A percentile compares a stretch with the other conserved stretches of the same genome.
Evolutionary conservation across 1,284 basidiomycete genomes (phyloP).

Genomic region (Abortiporus biennis): DNA sequence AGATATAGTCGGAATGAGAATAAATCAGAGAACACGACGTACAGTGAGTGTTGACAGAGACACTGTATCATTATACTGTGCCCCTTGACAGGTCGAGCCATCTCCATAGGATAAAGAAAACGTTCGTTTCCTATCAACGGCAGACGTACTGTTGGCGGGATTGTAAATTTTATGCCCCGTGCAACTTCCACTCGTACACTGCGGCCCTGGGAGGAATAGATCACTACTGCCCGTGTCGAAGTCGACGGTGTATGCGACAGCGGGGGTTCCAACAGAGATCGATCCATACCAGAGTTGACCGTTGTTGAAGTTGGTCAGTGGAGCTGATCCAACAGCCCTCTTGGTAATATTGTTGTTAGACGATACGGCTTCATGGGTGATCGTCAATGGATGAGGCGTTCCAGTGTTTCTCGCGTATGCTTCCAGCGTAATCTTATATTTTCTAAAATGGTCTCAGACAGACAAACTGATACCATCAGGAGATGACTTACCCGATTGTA

Average conservation of each 20-base stretch:
- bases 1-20: constrained; percentile 5
- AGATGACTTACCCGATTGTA: not conserved
- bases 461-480: not conserved
- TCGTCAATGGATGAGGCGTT: constrained; percentile 13
- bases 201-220: constrained; percentile 31
- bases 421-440: constrained; percentile 13
- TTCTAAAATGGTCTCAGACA: constrained; percentile 11
- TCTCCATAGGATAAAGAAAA: constrained; percentile 25
- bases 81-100: constrained; percentile 26
- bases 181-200: constrained; percentile 27
- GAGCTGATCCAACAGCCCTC: constrained; percentile 2
- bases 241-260: constrained; percentile 8
- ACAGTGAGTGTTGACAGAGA: constrained; percentile 13
- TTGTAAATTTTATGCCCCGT: constrained; percentile 29
- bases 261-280: constrained; percentile 36
- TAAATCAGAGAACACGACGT: constrained; percentile 1
- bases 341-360: not conserved
- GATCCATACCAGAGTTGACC: constrained; percentile 31
- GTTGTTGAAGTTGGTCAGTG: constrained; percentile 19
- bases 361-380: not conserved
- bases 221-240: constrained; percentile 30
- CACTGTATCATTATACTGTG: constrained; percentile 28
- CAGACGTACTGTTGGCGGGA: constrained; percentile 21
- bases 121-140: constrained; percentile 14
- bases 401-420: constrained; percentile 19